Evolutionary conservation across 1,139 yeast species (phyloP).

Genomic region (Magnusiomyces suaveolens): DNA sequence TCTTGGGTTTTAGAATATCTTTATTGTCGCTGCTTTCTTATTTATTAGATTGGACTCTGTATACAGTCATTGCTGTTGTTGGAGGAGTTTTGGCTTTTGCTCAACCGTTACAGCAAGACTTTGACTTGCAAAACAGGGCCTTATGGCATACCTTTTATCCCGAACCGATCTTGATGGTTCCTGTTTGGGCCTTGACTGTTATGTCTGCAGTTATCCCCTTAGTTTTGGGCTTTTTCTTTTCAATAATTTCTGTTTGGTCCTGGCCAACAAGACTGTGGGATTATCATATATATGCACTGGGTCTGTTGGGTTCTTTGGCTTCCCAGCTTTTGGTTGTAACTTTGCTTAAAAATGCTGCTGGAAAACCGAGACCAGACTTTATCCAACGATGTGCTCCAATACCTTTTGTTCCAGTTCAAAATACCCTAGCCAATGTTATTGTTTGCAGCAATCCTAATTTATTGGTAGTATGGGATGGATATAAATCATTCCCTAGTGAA

Average conservation of each 20-base stretch:
- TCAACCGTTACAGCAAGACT: slow-evolving; percentile 11
- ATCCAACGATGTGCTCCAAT: slow-evolving; percentile 8
- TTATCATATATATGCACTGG: slow-evolving; percentile 8
- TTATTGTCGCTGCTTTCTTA: slow-evolving; percentile 8
- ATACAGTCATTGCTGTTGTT: slow-evolving; percentile 1
- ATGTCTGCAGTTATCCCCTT: slow-evolving; percentile 5
- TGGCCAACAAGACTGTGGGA: slow-evolving; percentile 11
- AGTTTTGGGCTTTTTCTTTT: background rate
- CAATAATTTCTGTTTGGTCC: slow-evolving; percentile 9
- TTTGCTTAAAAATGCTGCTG: slow-evolving; percentile 6
- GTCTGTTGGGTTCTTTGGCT: slow-evolving; percentile 5
- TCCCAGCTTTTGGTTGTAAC: slow-evolving; percentile 6
- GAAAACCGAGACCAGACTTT: slow-evolving; percentile 10
- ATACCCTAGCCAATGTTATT: slow-evolving; percentile 8
- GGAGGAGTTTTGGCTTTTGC: slow-evolving; percentile 3
- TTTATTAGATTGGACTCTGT: slow-evolving; percentile 7
- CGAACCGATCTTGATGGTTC: slow-evolving; percentile 3
- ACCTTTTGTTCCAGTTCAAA: slow-evolving; percentile 5
- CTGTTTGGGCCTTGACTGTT: slow-evolving; percentile 6
- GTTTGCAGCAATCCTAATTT: slow-evolving; percentile 7
- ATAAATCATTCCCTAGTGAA: slow-evolving; percentile 10
- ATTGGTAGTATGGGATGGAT: slow-evolving; percentile 11
- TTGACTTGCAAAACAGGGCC: background rate
- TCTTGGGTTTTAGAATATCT: slow-evolving; percentile 6
- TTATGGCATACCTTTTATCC: slow-evolving; percentile 7